Conservation (phyloP, 495 filamentous ascomycete genomes). For the Penicillium maclennaniae region DNA sequence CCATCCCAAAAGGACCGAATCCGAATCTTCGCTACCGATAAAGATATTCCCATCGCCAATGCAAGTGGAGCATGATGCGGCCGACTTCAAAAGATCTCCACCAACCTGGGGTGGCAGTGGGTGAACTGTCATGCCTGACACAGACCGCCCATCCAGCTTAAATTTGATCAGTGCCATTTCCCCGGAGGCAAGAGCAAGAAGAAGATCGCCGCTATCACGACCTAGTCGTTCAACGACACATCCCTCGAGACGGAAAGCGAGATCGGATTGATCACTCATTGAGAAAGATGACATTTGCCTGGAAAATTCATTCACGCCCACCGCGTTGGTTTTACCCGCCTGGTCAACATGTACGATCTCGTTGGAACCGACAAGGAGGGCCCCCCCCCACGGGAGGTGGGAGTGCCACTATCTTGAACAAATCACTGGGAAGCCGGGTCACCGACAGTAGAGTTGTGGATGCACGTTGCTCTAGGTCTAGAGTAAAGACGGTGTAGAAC, state of each 20-base stretch:
- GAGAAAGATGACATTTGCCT: constrained; percentile 73
- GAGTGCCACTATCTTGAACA: constrained; percentile 79
- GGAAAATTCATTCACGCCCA: constrained; percentile 90
- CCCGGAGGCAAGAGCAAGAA: constrained; percentile 79
- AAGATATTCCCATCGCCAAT: constrained; percentile 73
- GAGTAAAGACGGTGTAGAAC: constrained; percentile 88
- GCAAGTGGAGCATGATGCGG: constrained; percentile 64
- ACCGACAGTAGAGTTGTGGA: constrained; percentile 92
- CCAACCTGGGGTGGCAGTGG: constrained; percentile 57
- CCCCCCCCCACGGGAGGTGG: constrained; percentile 85
- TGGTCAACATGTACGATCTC: constrained; percentile 95
- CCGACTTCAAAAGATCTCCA: constrained; percentile 55
- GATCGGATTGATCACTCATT: constrained; percentile 78
- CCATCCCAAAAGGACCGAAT: constrained; percentile 81
- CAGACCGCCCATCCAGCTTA: constrained; percentile 84
- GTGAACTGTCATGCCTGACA: constrained; percentile 75
- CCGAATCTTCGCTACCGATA: constrained; percentile 77
- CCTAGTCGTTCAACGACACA: constrained; percentile 73
- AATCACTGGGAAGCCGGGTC: constrained; percentile 77
- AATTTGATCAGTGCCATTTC: constrained; percentile 74
- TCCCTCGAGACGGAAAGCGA: constrained; percentile 77
- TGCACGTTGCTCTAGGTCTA: constrained; percentile 89
- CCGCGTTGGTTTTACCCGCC: constrained; percentile 85
- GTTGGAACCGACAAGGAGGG: constrained; percentile 80
- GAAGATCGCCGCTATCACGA: constrained; percentile 69